A percentile compares a stretch with the other conserved stretches of the same genome.
These are phyloP conservation scores for Huntiella abstrusa DNA, from an alignment of 2,329 filamentous ascomycete species.

Conservation along the genomic window DNA sequence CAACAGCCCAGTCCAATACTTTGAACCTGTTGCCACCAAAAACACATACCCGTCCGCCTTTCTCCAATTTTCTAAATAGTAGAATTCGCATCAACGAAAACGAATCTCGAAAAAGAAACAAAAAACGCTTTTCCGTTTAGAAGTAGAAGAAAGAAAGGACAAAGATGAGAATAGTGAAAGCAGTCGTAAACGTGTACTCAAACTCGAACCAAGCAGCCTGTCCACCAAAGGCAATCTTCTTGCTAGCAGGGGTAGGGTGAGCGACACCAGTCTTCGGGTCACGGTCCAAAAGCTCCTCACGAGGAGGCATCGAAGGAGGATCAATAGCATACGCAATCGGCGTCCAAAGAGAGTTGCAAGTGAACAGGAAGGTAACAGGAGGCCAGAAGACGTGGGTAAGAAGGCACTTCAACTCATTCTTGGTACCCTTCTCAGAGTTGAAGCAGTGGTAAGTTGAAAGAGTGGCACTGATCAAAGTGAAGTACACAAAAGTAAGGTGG, in stretches of 20 bases:
- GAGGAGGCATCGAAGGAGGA: slow-evolving; percentile 37
- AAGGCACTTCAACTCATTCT: slow-evolving; percentile 29
- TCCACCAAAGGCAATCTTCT: slow-evolving; percentile 34
- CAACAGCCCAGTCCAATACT: too few species aligned
- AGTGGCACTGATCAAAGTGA: slow-evolving; percentile 31
- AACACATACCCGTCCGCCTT: not conserved
- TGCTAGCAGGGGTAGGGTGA: slow-evolving; percentile 29
- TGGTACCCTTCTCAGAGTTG: slow-evolving; percentile 19
- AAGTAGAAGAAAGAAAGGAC: slow-evolving; percentile 20
- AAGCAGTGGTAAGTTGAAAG: slow-evolving; percentile 33
- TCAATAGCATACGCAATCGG: slow-evolving; percentile 42
- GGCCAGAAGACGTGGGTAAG: slow-evolving; percentile 45
- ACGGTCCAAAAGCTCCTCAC: slow-evolving; percentile 35
- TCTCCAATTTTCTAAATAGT: not conserved
- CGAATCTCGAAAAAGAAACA: too few species aligned
- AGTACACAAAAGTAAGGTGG: slow-evolving; percentile 34
- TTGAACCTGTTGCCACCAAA: too few species aligned
- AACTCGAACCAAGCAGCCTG: slow-evolving; percentile 37
- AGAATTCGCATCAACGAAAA: not conserved
- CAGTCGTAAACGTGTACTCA: slow-evolving; percentile 31
- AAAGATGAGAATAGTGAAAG: slow-evolving; percentile 31
- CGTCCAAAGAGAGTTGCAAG: slow-evolving; percentile 35
- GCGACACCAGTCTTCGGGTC: slow-evolving; percentile 36
- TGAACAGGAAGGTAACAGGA: slow-evolving; percentile 36
- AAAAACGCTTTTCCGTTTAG: not conserved